These are phyloP conservation scores for Aspergillus amoenus DNA, from an alignment of 2,329 filamentous ascomycete genomes.

Conservation along the genomic window DNA sequence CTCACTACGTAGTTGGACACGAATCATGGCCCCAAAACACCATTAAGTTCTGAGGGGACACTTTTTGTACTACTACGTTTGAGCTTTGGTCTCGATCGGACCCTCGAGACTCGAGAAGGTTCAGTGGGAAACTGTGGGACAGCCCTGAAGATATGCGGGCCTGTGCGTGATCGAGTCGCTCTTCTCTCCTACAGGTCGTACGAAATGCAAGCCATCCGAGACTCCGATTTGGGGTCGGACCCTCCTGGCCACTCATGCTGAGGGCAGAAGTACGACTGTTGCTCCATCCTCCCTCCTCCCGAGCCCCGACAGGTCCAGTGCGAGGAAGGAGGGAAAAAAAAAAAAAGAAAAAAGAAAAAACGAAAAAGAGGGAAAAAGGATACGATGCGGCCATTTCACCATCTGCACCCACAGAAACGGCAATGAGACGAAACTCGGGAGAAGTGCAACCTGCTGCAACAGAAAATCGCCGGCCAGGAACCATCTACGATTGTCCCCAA, in stretches of 20 bases:
- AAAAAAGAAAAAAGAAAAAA: too few relatives aligned
- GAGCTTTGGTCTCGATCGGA: not conserved
- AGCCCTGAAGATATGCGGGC: conserved; percentile 9
- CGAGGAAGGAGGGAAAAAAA: too few relatives aligned
- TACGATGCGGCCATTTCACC: not conserved
- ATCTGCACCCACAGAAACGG: not conserved
- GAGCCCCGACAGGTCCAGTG: too few relatives aligned
- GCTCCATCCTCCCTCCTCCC: not conserved
- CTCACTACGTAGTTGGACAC: not conserved
- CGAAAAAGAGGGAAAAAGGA: not conserved
- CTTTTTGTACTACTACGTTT: too few relatives aligned
- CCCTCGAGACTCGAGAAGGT: not conserved
- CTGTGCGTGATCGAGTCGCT: conserved; percentile 12
- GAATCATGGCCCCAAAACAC: not conserved
- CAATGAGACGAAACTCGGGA: not conserved
- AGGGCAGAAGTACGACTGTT: conserved; percentile 5
- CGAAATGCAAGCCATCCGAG: conserved; percentile 17
- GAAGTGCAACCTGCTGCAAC: not conserved
- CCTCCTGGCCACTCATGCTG: not conserved
- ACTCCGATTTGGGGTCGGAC: conserved; percentile 6
- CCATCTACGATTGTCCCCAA: conserved; percentile 6
- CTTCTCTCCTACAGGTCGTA: conserved; percentile 4
- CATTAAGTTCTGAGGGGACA: too few relatives aligned
- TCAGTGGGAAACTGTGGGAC: conserved; percentile 8
- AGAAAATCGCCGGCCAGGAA: conserved; percentile 2